These are phyloP conservation scores for Fusarium sp. DNA, from an alignment of 2,329 filamentous ascomycete species.

Conservation along the genomic window DNA sequence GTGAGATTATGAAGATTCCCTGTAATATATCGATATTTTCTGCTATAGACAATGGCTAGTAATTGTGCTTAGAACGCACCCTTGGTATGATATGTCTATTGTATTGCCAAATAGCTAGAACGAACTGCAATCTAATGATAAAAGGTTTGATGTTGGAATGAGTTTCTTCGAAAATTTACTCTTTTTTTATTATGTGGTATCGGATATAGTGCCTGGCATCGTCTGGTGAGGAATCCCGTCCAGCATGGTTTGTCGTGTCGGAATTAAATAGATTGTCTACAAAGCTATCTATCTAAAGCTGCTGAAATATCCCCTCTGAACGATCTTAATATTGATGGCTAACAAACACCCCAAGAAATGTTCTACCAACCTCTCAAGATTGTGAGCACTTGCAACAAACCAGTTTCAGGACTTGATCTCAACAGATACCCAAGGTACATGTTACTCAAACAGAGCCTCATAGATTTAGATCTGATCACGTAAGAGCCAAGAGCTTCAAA, in stretches of 20 bases:
- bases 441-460: neutral
- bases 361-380: neutral
- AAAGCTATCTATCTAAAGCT: too few relatives aligned
- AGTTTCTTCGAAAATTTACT: neutral
- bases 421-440: too few relatives aligned
- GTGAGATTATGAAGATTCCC: conserved; percentile 55
- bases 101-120: conserved; percentile 27
- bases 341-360: neutral
- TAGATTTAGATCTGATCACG: neutral
- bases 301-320: too few relatives aligned
- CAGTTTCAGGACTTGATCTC: neutral
- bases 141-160: conserved; percentile 25
- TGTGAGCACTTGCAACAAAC: neutral
- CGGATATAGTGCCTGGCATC: neutral
- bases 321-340: too few relatives aligned
- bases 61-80: conserved; percentile 37
- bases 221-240: neutral
- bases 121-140: conserved; percentile 27
- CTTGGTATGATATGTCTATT: conserved; percentile 33
- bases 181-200: neutral
- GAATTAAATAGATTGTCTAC: too few relatives aligned
- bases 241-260: neutral
- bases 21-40: conserved; percentile 51
- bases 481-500: neutral
- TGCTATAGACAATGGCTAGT: conserved; percentile 47